Evolutionary conservation across 2,329 filamentous ascomycete genomes (phyloP).

Genomic region (Diaporthe aspalathi): DNA sequence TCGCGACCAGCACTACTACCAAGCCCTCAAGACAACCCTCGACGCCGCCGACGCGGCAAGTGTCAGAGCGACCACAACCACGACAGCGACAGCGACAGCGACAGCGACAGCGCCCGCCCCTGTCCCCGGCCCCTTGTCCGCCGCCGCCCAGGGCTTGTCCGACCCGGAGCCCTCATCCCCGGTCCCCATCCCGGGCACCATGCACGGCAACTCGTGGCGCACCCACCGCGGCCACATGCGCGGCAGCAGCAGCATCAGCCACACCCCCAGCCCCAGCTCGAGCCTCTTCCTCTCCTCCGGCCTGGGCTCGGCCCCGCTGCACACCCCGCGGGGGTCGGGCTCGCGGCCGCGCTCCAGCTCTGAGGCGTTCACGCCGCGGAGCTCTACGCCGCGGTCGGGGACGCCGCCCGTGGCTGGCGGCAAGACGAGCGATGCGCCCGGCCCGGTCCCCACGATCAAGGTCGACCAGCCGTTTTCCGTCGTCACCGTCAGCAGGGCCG

Average conservation of each 20-base stretch:
- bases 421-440: background rate
- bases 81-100: too few relatives aligned
- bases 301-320: background rate
- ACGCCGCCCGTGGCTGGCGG: background rate
- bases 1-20: slow-evolving; percentile 22
- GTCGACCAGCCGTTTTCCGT: background rate
- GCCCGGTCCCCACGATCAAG: background rate
- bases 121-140: background rate
- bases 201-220: slow-evolving; percentile 38
- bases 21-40: background rate
- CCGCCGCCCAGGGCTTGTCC: background rate
- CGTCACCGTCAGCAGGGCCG: background rate
- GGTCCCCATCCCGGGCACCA: slow-evolving; percentile 32
- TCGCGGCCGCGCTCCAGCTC: background rate
- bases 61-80: background rate
- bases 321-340: background rate
- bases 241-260: slow-evolving; percentile 32
- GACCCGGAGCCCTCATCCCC: background rate
- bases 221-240: slow-evolving; percentile 30
- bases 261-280: slow-evolving; percentile 9
- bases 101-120: too few relatives aligned
- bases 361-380: background rate
- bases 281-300: background rate
- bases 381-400: background rate
- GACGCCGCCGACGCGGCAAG: background rate